Conservation (phyloP, 164 flowering plant species). For the Tinospora cordifolia region DNA sequence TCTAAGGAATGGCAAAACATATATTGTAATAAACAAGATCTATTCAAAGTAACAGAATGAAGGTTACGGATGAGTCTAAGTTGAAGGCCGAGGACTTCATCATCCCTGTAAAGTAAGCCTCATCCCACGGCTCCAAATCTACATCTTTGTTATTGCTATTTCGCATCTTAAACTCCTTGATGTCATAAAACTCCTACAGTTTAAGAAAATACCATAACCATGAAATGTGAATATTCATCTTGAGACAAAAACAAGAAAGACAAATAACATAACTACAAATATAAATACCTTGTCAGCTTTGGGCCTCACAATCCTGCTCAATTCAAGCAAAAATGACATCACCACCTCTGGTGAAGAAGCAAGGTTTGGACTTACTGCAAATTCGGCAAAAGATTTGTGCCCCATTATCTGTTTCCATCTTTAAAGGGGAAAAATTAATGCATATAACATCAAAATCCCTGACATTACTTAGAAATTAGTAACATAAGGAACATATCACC, state of each 20-base stretch:
- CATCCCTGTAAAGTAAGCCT: conserved; percentile 68
- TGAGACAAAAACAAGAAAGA: conserved; percentile 17
- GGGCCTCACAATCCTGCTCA: conserved; percentile 56
- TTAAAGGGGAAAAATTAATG: conserved; percentile 8
- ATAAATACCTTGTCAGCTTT: conserved; percentile 76
- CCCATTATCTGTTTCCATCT: conserved; percentile 67
- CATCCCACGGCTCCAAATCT: conserved; percentile 95
- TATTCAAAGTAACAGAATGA: conserved; percentile 2
- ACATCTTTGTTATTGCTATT: conserved; percentile 31
- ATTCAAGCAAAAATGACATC: conserved; percentile 61
- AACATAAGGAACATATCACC: too few species aligned
- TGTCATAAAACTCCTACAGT: conserved; percentile 57
- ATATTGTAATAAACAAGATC: background rate
- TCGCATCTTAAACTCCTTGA: conserved; percentile 54
- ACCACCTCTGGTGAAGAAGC: conserved; percentile 87
- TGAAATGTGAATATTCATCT: background rate
- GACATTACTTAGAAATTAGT: too few species aligned
- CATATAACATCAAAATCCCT: conserved; percentile 6
- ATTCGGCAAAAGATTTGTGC: conserved; percentile 71
- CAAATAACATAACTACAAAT: conserved; percentile 21
- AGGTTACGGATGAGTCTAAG: conserved; percentile 57
- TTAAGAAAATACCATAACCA: conserved; percentile 6
- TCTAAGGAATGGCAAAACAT: background rate
- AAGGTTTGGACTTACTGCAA: conserved; percentile 55
- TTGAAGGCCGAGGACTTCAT: conserved; percentile 71